These are phyloP conservation scores for Yamadazyma buinensis DNA, from an alignment of 1,139 yeast species.

Conservation along the genomic window DNA sequence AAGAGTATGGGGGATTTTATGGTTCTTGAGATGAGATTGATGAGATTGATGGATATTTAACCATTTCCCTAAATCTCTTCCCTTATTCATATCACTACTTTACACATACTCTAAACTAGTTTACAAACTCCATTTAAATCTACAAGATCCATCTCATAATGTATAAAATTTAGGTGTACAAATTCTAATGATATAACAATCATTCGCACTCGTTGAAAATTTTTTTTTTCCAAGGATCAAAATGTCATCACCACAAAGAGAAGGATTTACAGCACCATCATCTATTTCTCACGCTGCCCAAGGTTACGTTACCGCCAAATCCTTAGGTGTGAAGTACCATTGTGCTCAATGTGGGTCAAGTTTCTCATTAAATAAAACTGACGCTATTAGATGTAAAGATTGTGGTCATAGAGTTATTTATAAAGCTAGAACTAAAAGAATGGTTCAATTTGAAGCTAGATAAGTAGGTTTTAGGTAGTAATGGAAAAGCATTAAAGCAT, in stretches of 20 bases:
- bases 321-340: constrained; percentile 84
- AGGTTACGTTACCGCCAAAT: constrained; percentile 59
- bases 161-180: too few species aligned
- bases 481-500: too few species aligned
- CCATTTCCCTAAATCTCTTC: too few species aligned
- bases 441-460: constrained; percentile 64
- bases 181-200: too few species aligned
- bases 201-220: constrained; percentile 3
- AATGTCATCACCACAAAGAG: constrained; percentile 71
- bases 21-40: too few species aligned
- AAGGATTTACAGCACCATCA: constrained; percentile 89
- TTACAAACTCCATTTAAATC: too few species aligned
- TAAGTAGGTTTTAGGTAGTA: too few species aligned
- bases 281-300: constrained; percentile 65
- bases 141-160: too few species aligned
- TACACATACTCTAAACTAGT: too few species aligned
- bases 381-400: constrained; percentile 96
- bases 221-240: neutral
- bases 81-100: too few species aligned
- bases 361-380: constrained; percentile 84
- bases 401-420: constrained; percentile 97
- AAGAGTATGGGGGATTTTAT: too few species aligned
- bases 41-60: too few species aligned
- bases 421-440: constrained; percentile 95
- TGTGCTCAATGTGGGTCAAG: constrained; percentile 96